Percentiles rank a stretch among this genome's conserved stretches.
Conservation (phyloP, 192 early-diverging fungal genomes). For the Entophlyctis helioformis region DNA sequence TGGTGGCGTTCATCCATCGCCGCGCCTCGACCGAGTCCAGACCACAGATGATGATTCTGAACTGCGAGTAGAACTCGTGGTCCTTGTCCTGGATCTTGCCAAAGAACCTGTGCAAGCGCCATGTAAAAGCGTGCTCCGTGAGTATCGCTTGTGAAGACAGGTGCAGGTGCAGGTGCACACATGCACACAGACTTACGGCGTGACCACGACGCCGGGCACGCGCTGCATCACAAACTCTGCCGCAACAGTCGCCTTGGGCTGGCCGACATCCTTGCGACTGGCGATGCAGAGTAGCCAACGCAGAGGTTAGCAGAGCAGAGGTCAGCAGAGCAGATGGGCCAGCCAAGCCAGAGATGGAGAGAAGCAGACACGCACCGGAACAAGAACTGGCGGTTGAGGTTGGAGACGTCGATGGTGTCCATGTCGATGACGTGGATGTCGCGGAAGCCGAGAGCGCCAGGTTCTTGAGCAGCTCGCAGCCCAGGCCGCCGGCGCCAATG, state of each 20-base stretch:
- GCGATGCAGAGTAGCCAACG: background rate
- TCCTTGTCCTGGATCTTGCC: slow-evolving; percentile 95
- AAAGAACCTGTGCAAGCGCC: slow-evolving; percentile 44
- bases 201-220: slow-evolving; percentile 68
- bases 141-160: background rate
- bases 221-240: slow-evolving; percentile 67
- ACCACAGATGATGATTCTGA: slow-evolving; percentile 83
- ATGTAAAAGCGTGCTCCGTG: background rate
- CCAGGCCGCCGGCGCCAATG: slow-evolving; percentile 76
- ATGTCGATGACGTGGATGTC: slow-evolving; percentile 88
- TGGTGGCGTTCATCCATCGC: slow-evolving; percentile 92
- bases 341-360: too few relatives aligned
- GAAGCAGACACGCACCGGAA: slow-evolving; percentile 50
- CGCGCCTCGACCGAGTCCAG: slow-evolving; percentile 91
- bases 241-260: slow-evolving; percentile 76
- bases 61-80: slow-evolving; percentile 81
- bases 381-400: slow-evolving; percentile 96
- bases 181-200: slow-evolving; percentile 53
- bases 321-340: too few relatives aligned
- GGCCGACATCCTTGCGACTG: slow-evolving; percentile 62
- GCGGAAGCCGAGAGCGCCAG: slow-evolving; percentile 79
- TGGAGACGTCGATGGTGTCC: slow-evolving; percentile 97
- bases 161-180: slow-evolving; percentile 23
- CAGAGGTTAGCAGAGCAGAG: too few relatives aligned
- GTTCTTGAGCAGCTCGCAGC: slow-evolving; percentile 96